Percentiles rank a stretch among this genome's conserved stretches.
phyloP scores from a whole-genome alignment of 768 basidiomycete species.

The Amanita thiersii region DNA sequence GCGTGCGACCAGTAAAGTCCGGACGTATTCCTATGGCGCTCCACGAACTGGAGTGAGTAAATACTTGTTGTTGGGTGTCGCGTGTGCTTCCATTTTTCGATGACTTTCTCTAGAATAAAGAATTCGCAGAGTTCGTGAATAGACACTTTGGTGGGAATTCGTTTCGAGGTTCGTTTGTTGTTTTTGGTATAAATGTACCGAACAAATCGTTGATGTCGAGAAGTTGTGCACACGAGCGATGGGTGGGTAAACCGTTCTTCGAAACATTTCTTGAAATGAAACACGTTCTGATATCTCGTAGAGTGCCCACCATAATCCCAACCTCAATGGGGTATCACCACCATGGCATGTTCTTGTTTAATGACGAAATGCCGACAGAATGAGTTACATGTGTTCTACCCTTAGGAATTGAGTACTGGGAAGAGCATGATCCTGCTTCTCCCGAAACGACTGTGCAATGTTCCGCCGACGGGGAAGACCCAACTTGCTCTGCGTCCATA shows the following conservation, averaged over 20 bases:
- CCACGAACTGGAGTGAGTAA: constrained; percentile 37
- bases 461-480: constrained; percentile 39
- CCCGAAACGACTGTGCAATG: constrained; percentile 34
- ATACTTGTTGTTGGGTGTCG: neutral
- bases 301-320: constrained; percentile 46
- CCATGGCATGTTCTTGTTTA: constrained; percentile 27
- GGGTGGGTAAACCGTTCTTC: constrained; percentile 21
- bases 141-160: constrained; percentile 28
- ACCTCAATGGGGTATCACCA: constrained; percentile 41
- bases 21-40: constrained; percentile 44
- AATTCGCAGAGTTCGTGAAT: constrained; percentile 38
- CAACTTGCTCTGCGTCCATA: constrained; percentile 37
- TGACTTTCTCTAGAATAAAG: constrained; percentile 27
- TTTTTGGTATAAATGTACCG: neutral
- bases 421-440: constrained; percentile 31
- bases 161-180: constrained; percentile 29
- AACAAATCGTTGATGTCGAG: neutral
- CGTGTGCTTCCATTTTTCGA: too few relatives aligned
- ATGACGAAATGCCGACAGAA: neutral
- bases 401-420: constrained; percentile 46
- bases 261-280: neutral
- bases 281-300: constrained; percentile 12
- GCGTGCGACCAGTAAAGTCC: constrained; percentile 19
- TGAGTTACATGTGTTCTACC: neutral
- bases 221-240: constrained; percentile 45